Conservation (phyloP, 1,139 yeast species). For the Nakaseomyces uthaithaninus region DNA sequence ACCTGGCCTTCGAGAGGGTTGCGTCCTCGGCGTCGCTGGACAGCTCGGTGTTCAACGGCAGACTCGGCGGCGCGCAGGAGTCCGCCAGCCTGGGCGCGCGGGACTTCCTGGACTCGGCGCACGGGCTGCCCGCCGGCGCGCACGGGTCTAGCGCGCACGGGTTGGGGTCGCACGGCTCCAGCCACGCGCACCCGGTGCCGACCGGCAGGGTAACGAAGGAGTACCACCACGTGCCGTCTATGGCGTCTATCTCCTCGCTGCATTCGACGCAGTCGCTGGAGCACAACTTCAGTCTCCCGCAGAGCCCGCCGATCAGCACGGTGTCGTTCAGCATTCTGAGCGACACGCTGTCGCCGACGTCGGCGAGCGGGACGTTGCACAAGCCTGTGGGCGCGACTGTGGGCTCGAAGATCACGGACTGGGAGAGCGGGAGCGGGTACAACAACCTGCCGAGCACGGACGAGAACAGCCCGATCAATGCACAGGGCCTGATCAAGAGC, state of each 20-base stretch:
- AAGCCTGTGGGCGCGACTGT: background rate
- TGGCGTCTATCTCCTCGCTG: slow-evolving; percentile 27
- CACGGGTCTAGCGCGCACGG: background rate
- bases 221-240: slow-evolving; percentile 26
- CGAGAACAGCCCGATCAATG: slow-evolving; percentile 1
- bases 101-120: slow-evolving; percentile 13
- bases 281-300: slow-evolving; percentile 24
- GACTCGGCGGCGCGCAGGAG: background rate
- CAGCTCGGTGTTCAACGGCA: slow-evolving; percentile 12
- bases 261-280: slow-evolving; percentile 30
- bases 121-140: slow-evolving; percentile 11
- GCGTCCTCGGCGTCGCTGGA: slow-evolving; percentile 17
- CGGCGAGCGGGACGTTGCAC: slow-evolving; percentile 21
- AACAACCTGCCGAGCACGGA: slow-evolving; percentile 1
- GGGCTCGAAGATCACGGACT: slow-evolving; percentile 1
- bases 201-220: slow-evolving; percentile 27
- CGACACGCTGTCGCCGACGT: slow-evolving; percentile 6
- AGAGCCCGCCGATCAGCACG: slow-evolving; percentile 22
- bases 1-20: slow-evolving; percentile 11
- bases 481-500: background rate
- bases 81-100: slow-evolving; percentile 7
- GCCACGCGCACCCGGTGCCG: slow-evolving; percentile 8
- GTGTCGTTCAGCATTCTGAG: slow-evolving; percentile 9
- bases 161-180: slow-evolving; percentile 3
- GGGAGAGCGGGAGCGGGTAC: slow-evolving; percentile 5